Percentiles rank a stretch among this genome's conserved stretches.
Conservation (phyloP, 257 asterid species). For the Pogostemon cablin region DNA sequence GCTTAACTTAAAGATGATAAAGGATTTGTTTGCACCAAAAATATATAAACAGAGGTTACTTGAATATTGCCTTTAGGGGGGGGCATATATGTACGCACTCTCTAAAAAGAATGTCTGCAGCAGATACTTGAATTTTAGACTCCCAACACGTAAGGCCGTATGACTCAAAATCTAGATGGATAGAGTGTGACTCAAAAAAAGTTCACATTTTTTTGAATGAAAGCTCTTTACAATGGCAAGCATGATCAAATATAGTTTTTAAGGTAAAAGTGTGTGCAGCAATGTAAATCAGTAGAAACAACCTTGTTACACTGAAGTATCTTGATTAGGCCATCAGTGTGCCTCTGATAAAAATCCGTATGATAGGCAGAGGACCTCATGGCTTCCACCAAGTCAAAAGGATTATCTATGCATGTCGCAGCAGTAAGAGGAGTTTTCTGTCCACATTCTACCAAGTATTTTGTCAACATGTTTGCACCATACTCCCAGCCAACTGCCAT, state of each 20-base stretch:
- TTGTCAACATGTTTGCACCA: conserved; percentile 98
- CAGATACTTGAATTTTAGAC: conserved; percentile 9
- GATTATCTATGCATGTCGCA: conserved; percentile 91
- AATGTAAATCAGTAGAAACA: conserved; percentile 16
- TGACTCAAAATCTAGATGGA: background rate
- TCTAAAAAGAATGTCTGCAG: conserved; percentile 16
- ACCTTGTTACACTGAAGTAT: conserved; percentile 87
- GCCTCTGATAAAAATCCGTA: conserved; percentile 55
- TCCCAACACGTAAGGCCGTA: background rate
- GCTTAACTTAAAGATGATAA: too few relatives aligned
- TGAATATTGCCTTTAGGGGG: too few relatives aligned
- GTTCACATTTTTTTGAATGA: conserved; percentile 6
- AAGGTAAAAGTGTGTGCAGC: conserved; percentile 9
- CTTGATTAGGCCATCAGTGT: conserved; percentile 66
- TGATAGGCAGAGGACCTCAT: conserved; percentile 58
- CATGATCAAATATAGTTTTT: conserved; percentile 17
- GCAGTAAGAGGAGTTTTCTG: conserved; percentile 93
- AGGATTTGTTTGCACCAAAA: too few relatives aligned
- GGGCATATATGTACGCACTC: too few relatives aligned
- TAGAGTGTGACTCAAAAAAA: background rate
- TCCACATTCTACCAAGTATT: conserved; percentile 89
- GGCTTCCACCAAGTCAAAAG: conserved; percentile 90
- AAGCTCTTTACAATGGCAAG: conserved; percentile 12
- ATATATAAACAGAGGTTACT: too few relatives aligned
- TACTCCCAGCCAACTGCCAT: conserved; percentile 95